A percentile compares a stretch with the other conserved stretches of the same genome.
phyloP scores from a whole-genome alignment of 306 rosid species.

The Cicer pinnatifidum region DNA sequence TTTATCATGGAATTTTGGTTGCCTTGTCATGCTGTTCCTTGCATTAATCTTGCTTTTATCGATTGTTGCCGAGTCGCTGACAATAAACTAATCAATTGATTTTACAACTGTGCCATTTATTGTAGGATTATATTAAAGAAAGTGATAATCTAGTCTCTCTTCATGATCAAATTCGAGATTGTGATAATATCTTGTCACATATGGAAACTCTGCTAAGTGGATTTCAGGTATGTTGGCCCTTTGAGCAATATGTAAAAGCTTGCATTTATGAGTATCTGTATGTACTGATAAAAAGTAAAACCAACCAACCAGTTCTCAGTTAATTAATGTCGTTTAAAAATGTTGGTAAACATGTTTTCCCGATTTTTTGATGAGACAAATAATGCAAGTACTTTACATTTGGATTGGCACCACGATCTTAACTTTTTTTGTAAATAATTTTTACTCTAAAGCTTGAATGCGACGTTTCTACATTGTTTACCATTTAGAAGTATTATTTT shows the following conservation, averaged over 20 bases:
- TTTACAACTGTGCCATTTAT: slow-evolving; percentile 31
- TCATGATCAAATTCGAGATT: slow-evolving; percentile 95
- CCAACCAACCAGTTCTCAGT: slow-evolving; percentile 28
- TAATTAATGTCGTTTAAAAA: slow-evolving; percentile 2
- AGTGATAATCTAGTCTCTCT: slow-evolving; percentile 97
- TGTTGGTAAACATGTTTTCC: slow-evolving; percentile 8
- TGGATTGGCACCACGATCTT: slow-evolving; percentile 1
- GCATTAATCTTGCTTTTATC: slow-evolving; percentile 16
- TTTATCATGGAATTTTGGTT: slow-evolving; percentile 32
- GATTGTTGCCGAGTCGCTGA: slow-evolving; percentile 29
- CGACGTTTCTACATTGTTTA: not conserved
- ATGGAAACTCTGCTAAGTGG: slow-evolving; percentile 97
- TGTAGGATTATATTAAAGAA: slow-evolving; percentile 91
- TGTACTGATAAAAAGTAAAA: slow-evolving; percentile 19
- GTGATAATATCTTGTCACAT: slow-evolving; percentile 93
- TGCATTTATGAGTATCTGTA: slow-evolving; percentile 16
- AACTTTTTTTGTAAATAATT: not conserved
- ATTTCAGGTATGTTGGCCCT: slow-evolving; percentile 74
- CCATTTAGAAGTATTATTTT: slow-evolving; percentile 14
- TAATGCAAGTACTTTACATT: slow-evolving; percentile 1
- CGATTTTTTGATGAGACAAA: not conserved
- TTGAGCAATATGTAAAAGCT: slow-evolving; percentile 35
- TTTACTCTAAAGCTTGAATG: slow-evolving; percentile 33
- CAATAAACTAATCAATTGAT: not conserved
- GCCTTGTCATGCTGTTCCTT: not conserved